Evolutionary conservation across 208 protist genomes (phyloP).

Genomic region (Tetramitus jugosus): DNA sequence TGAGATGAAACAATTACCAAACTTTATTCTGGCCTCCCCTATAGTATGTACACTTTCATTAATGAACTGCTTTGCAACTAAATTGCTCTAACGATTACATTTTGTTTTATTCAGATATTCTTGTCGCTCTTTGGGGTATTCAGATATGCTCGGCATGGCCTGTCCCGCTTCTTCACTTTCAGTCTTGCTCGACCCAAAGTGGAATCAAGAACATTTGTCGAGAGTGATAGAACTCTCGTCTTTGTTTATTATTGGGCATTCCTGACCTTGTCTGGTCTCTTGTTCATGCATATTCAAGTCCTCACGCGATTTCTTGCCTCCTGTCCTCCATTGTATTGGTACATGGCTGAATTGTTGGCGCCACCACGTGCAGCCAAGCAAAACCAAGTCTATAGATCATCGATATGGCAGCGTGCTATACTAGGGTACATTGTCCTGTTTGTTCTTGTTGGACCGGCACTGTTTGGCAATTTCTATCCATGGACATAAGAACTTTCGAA

Average conservation of each 20-base stretch:
- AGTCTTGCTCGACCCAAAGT: neutral
- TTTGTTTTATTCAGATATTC: neutral
- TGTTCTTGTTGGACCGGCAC: neutral
- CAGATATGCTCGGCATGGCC: neutral
- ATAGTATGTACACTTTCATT: too few relatives aligned
- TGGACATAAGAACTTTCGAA: too few relatives aligned
- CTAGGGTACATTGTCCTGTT: neutral
- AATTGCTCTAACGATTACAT: neutral
- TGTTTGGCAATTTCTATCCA: slow-evolving; percentile 22
- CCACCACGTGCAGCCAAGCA: too few relatives aligned
- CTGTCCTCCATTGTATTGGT: neutral
- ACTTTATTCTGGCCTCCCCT: slow-evolving; percentile 15
- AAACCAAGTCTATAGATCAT: too few relatives aligned
- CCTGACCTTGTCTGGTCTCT: neutral
- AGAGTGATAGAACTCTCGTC: neutral
- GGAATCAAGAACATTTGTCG: neutral
- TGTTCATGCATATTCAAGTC: neutral
- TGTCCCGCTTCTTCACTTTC: neutral
- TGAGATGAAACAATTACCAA: slow-evolving; percentile 12
- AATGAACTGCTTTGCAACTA: too few relatives aligned
- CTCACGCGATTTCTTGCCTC: neutral
- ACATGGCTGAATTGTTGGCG: neutral
- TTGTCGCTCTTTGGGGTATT: neutral
- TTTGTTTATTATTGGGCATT: slow-evolving; percentile 5
- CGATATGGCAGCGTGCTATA: neutral